phyloP scores from a whole-genome alignment of 192 early-diverging fungal genomes.

The Mortierella alpina region DNA sequence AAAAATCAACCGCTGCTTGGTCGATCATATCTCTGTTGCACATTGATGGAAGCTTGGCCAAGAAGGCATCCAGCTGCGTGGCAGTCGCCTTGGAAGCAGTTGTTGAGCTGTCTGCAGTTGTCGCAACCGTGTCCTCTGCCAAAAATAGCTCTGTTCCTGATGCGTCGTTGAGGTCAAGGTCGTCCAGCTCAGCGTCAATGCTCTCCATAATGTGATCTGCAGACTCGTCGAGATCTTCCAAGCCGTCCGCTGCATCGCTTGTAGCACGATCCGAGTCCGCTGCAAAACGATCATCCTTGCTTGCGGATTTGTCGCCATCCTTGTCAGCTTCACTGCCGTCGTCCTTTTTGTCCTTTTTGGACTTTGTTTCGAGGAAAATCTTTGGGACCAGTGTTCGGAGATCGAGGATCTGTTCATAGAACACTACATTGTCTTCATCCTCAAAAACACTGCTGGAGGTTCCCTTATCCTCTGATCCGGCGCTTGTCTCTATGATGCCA shows the following conservation, averaged over 20 bases:
- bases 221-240: slow-evolving; percentile 39
- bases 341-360: slow-evolving; percentile 56
- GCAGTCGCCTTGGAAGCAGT: slow-evolving; percentile 42
- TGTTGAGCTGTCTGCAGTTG: slow-evolving; percentile 10
- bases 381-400: slow-evolving; percentile 84
- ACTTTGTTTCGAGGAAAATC: slow-evolving; percentile 76
- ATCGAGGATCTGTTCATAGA: slow-evolving; percentile 91
- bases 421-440: slow-evolving; percentile 89
- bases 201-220: slow-evolving; percentile 30
- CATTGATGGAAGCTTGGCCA: slow-evolving; percentile 78
- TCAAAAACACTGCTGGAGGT: slow-evolving; percentile 80
- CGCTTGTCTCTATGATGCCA: slow-evolving; percentile 24
- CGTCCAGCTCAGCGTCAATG: slow-evolving; percentile 39
- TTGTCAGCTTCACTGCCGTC: slow-evolving; percentile 19
- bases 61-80: slow-evolving; percentile 72
- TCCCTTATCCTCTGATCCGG: slow-evolving; percentile 49
- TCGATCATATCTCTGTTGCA: slow-evolving; percentile 90
- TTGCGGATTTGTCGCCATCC: slow-evolving; percentile 48
- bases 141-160: slow-evolving; percentile 43
- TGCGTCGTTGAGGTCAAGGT: slow-evolving; percentile 26
- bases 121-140: slow-evolving; percentile 26
- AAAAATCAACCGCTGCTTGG: slow-evolving; percentile 91
- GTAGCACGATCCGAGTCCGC: slow-evolving; percentile 24
- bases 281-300: slow-evolving; percentile 51
- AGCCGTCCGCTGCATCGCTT: slow-evolving; percentile 18